Conservation (phyloP, 345 rosid genomes). For the Syzygium grande region DNA sequence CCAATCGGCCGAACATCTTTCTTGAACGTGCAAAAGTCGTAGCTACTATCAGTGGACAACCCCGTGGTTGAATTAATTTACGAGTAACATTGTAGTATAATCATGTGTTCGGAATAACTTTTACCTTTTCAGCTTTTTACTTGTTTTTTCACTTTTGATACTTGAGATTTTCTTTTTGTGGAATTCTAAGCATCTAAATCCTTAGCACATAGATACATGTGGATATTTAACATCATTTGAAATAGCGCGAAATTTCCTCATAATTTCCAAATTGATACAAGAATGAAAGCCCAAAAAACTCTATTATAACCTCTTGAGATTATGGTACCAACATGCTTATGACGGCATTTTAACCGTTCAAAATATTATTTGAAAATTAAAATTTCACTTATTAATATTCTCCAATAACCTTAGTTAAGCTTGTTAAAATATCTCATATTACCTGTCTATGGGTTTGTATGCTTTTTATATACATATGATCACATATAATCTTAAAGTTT, state of each 20-base stretch:
- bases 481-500: background rate
- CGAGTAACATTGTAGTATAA: background rate
- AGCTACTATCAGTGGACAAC: background rate
- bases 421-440: background rate
- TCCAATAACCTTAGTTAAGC: rapidly evolving
- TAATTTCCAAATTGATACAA: background rate
- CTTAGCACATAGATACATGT: background rate
- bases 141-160: background rate
- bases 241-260: background rate
- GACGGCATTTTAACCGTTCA: background rate
- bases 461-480: background rate
- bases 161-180: background rate
- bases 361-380: background rate
- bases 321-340: background rate
- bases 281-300: background rate
- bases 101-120: background rate
- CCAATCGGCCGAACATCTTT: background rate
- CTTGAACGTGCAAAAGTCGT: background rate
- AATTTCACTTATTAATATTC: background rate
- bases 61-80: background rate
- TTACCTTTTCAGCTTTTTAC: background rate
- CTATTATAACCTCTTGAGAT: background rate
- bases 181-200: background rate
- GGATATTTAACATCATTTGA: background rate
- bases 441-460: background rate